phyloP scores from a whole-genome alignment of 495 filamentous ascomycete species.

The Cercophora newfieldiana region DNA sequence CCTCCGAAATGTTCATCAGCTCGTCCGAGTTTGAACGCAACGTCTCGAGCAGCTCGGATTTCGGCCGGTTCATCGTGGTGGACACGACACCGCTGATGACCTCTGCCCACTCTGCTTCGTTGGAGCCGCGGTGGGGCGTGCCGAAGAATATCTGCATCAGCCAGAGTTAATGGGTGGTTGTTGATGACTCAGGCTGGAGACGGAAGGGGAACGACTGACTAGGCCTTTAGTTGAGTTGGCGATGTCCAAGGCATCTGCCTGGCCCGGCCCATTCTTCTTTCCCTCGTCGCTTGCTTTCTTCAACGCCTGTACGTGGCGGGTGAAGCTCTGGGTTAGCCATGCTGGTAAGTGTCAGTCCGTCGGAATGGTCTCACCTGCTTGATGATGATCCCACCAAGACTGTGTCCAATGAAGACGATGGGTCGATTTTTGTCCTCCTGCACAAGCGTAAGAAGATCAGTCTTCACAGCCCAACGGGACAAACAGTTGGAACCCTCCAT shows the following conservation, averaged over 20 bases:
- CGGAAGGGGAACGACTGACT: neutral
- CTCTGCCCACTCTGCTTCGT: neutral
- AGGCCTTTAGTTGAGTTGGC: neutral
- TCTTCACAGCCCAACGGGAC: neutral
- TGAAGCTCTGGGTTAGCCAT: too few relatives aligned
- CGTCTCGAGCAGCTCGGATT: neutral
- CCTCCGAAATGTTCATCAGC: neutral
- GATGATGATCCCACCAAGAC: neutral
- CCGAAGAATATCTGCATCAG: neutral
- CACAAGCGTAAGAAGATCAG: neutral
- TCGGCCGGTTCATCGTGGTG: neutral
- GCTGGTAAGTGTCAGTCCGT: too few relatives aligned
- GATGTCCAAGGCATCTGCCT: too few relatives aligned
- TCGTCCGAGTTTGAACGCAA: neutral
- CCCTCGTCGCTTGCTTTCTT: neutral
- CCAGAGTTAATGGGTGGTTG: neutral
- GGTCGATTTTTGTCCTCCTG: neutral
- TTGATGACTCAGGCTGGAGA: neutral
- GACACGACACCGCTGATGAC: neutral
- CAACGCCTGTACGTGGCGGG: too few relatives aligned
- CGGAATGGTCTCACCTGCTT: neutral
- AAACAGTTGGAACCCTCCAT: neutral
- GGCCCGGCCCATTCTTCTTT: neutral
- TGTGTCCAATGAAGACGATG: neutral
- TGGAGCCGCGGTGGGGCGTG: neutral